Evolutionary conservation across 2,329 filamentous ascomycete genomes (phyloP).

Genomic region (Fusarium sp.): DNA sequence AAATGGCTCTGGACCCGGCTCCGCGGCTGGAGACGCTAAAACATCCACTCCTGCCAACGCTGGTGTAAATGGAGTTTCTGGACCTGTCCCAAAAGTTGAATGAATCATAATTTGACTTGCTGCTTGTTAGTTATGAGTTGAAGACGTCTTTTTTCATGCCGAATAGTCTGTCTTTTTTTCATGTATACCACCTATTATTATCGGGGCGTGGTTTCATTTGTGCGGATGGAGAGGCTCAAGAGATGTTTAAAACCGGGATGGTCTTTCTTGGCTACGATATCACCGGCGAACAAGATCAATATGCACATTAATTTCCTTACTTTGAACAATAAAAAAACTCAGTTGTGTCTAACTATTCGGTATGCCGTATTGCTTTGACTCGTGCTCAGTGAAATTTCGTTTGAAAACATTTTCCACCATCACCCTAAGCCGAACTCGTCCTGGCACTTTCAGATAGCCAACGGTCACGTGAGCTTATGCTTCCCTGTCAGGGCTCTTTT

Average conservation of each 20-base stretch:
- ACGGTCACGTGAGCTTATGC: conserved; percentile 1
- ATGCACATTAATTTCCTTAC: conserved; percentile 41
- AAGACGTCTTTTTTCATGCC: conserved; percentile 38
- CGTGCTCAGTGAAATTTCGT: not conserved
- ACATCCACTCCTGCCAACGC: conserved; percentile 61
- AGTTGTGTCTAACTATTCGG: conserved; percentile 1
- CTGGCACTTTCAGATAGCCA: no score
- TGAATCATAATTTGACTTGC: conserved; percentile 41
- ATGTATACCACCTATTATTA: conserved; percentile 42
- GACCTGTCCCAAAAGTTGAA: conserved; percentile 62
- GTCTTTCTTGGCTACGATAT: conserved; percentile 51
- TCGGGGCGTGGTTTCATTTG: conserved; percentile 39
- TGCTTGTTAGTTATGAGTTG: conserved; percentile 41
- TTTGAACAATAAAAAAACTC: conserved; percentile 36
- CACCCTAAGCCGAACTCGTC: not conserved
- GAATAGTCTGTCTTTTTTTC: conserved; percentile 37
- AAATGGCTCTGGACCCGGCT: conserved; percentile 61
- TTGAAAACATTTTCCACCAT: not conserved
- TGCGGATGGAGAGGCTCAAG: conserved; percentile 34
- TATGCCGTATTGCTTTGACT: not conserved
- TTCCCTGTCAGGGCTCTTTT: conserved; percentile 21
- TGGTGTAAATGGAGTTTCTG: conserved; percentile 59
- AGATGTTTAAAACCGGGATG: conserved; percentile 42
- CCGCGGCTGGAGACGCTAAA: conserved; percentile 66
- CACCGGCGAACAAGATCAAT: conserved; percentile 48